Evolutionary conservation across 2,329 filamentous ascomycete genomes (phyloP).

Genomic region (Paracamarosporium sp.): DNA sequence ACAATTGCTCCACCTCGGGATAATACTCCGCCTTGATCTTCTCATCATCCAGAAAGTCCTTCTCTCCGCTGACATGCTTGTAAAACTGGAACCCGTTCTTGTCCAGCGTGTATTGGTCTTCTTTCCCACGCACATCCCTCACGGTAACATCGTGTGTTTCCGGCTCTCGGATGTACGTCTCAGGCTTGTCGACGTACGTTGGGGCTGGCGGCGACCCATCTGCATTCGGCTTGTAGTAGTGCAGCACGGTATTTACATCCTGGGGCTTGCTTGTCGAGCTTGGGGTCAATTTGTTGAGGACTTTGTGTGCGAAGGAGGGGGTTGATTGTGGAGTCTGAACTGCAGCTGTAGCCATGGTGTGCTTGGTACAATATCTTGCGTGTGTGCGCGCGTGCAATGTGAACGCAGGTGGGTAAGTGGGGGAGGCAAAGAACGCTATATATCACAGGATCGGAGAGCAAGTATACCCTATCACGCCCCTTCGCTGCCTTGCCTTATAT

Average conservation of each 20-base stretch:
- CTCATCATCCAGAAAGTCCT: slow-evolving; percentile 44
- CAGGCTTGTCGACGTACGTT: slow-evolving; percentile 36
- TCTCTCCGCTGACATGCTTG: slow-evolving; percentile 37
- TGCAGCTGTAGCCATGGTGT: slow-evolving; percentile 36
- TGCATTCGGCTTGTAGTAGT: slow-evolving; percentile 37
- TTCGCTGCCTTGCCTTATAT: slow-evolving; percentile 5
- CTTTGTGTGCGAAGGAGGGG: slow-evolving; percentile 23
- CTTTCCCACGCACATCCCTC: slow-evolving; percentile 54
- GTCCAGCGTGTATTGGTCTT: slow-evolving; percentile 52
- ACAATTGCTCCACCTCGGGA: slow-evolving; percentile 41
- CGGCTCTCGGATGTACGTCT: slow-evolving; percentile 41
- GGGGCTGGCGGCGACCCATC: slow-evolving; percentile 38
- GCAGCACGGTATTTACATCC: slow-evolving; percentile 32
- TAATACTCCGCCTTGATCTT: slow-evolving; percentile 44
- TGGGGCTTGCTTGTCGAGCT: slow-evolving; percentile 13
- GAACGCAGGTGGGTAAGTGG: too few relatives aligned
- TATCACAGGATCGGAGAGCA: too few relatives aligned
- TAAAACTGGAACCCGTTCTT: slow-evolving; percentile 48
- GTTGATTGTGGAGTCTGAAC: slow-evolving; percentile 28
- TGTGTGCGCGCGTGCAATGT: too few relatives aligned
- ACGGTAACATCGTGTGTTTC: slow-evolving; percentile 40
- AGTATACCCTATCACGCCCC: not conserved
- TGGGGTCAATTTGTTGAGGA: slow-evolving; percentile 11
- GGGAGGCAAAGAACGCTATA: not conserved
- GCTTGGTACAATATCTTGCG: not conserved